Evolutionary conservation across 2,329 filamentous ascomycete genomes (phyloP), one percentile per base, ranked within the genome.

Genomic region (Xylaria polymorpha): DNA sequence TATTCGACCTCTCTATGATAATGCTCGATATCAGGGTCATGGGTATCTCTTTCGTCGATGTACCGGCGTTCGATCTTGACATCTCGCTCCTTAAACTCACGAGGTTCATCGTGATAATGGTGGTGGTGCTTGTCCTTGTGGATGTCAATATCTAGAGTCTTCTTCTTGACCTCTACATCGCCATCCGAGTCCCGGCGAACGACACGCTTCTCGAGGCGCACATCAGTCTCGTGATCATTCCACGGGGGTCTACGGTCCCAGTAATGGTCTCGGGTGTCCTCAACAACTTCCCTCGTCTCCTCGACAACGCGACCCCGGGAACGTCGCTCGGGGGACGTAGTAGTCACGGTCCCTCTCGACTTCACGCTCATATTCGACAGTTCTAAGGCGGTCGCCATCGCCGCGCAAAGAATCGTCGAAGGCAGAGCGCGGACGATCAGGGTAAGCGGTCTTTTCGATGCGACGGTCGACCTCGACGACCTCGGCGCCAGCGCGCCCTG

Each of bases 1-100:
- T 89, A 90, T 72, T 91, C 88, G 2, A 87, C 88, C 76, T 91
- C 88, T 77, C 85, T 86, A 74, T 85, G 85, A 75, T 88, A 89
- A 75, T 84, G 84, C 76, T 90, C 88, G 50, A 89, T 75, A 20
- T 90, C 86, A 65, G 81, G 69, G 3, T 79, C 75, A 53, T 73
- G 75, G 18, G 70, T 70, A 5, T 77, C 71, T 67, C 73, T 68
- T 41, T 76, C 74, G 56, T 77, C 75, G 44, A 75, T 65, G 35
- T 76, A 70, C 37, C 75, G 75, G 53, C 78, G 78, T 63, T 79
- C 78, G 32, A 79, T 72, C 66, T 72, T 76, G 50, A 77, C 44
- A 32, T 79, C 77, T 29, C 75, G 71, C 14, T 78, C 76, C 61
- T 74, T 76, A 60, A 75, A 76, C 29, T 76, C 75, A 7, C 73